Evolutionary conservation across 805 yeast species (phyloP).

Genomic region (Crinitomyces ghanaensis): DNA sequence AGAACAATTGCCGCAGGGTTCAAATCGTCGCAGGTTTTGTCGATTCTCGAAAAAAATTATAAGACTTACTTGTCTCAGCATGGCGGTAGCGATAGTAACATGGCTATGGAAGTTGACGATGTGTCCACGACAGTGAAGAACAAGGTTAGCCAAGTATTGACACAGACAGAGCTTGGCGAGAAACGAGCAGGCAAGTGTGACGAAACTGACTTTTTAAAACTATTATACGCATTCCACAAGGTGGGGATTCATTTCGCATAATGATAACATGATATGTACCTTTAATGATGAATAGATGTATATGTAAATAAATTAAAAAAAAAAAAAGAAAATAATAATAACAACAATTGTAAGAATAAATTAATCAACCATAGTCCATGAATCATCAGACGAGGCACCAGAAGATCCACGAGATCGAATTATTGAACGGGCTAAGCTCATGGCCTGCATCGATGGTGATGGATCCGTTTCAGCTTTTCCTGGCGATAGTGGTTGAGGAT

Average conservation of each 20-base stretch:
- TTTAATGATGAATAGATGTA: neutral
- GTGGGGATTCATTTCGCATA: conserved; percentile 94
- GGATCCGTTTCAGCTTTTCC: too few species aligned
- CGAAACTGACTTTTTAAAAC: conserved; percentile 76
- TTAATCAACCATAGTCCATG: conserved; percentile 14
- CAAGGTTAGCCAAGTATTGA: conserved; percentile 62
- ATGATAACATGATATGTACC: neutral
- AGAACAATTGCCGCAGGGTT: conserved; percentile 89
- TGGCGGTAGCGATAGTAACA: conserved; percentile 24
- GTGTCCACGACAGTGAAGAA: conserved; percentile 41
- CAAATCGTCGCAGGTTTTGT: conserved; percentile 67
- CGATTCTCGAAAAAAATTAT: conserved; percentile 79
- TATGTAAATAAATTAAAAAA: conserved; percentile 1
- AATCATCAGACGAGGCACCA: conserved; percentile 5
- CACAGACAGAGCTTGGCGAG: conserved; percentile 70
- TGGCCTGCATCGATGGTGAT: too few species aligned
- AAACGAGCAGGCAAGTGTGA: conserved; percentile 90
- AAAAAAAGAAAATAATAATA: neutral
- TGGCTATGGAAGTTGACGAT: conserved; percentile 26
- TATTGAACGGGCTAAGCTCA: too few species aligned
- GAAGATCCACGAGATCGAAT: neutral
- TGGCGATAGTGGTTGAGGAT: conserved; percentile 1
- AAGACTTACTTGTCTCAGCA: conserved; percentile 50
- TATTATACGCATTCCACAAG: conserved; percentile 88
- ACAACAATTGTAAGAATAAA: too few species aligned